A percentile compares a stretch with the other conserved stretches of the same genome.
phyloP scores from a whole-genome alignment of 1,284 basidiomycete species.

The Ceratobasidium theobromae region DNA sequence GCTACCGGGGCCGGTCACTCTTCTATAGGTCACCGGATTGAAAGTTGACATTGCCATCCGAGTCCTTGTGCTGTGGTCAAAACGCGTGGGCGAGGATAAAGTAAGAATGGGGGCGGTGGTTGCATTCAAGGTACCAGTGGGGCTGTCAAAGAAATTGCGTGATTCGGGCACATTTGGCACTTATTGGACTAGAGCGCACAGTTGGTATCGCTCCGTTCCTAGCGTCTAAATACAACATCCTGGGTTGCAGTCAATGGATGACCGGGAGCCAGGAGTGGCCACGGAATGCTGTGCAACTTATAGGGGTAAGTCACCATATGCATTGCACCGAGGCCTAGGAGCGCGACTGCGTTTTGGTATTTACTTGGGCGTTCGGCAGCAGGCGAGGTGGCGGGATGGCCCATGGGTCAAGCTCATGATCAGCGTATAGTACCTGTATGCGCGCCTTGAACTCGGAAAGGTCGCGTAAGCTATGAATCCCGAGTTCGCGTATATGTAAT shows the following conservation, averaged over 20 bases:
- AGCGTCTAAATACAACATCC: too few species aligned
- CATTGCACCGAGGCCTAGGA: not conserved
- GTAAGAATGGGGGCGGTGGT: constrained; percentile 1
- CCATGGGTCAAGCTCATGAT: constrained; percentile 4
- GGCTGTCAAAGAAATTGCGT: not conserved
- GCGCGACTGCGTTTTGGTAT: not conserved
- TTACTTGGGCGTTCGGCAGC: not conserved
- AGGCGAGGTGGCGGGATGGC: not conserved
- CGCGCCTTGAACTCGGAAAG: not conserved
- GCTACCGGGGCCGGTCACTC: constrained; percentile 11
- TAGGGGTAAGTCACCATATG: not conserved
- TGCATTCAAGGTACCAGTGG: not conserved
- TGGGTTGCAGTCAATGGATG: constrained; percentile 2
- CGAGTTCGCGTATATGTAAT: constrained; percentile 1
- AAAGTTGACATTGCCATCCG: constrained; percentile 21
- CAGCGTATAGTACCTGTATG: constrained; percentile 16
- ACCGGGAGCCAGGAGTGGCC: not conserved
- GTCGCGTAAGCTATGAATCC: too few species aligned
- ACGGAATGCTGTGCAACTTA: not conserved
- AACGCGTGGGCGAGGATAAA: constrained; percentile 10
- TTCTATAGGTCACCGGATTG: constrained; percentile 13
- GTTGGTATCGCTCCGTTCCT: too few species aligned
- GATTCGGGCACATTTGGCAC: not conserved
- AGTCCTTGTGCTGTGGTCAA: not conserved
- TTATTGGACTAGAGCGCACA: too few species aligned